These are phyloP conservation scores for Anisogramma anomala DNA, from an alignment of 2,329 filamentous ascomycete species.

Conservation along the genomic window DNA sequence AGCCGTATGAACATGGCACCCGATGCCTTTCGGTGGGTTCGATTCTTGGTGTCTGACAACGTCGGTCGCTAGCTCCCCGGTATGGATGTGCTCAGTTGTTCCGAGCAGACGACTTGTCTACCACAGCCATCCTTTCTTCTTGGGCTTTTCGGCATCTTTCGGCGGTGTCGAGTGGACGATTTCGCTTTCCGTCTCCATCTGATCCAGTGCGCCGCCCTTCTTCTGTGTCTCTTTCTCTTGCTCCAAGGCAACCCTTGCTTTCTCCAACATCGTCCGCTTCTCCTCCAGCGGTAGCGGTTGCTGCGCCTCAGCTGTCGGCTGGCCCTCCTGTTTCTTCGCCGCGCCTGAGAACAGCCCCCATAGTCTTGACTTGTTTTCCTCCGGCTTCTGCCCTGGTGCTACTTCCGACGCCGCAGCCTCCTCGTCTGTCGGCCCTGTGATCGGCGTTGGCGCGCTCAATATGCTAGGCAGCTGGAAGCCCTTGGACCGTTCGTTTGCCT, in stretches of 20 bases:
- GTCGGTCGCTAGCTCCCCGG: background rate
- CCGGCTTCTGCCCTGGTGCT: conserved; percentile 18
- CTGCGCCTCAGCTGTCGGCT: conserved; percentile 18
- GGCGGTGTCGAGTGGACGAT: conserved; percentile 16
- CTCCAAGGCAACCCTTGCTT: conserved; percentile 35
- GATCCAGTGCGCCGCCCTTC: conserved; percentile 39
- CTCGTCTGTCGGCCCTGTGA: conserved; percentile 5
- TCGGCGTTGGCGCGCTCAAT: conserved; percentile 30
- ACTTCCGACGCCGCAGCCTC: conserved; percentile 17
- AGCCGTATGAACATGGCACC: background rate
- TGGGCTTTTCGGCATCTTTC: conserved; percentile 17
- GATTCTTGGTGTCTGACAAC: background rate
- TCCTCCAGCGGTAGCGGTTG: conserved; percentile 24
- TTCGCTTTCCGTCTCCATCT: conserved; percentile 30
- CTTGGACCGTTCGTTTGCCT: conserved; percentile 37
- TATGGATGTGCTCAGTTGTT: background rate
- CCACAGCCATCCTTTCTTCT: conserved; percentile 40
- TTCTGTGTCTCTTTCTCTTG: conserved; percentile 40
- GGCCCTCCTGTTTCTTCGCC: conserved; percentile 1
- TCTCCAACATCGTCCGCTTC: conserved; percentile 23
- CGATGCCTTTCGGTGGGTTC: background rate
- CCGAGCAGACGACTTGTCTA: conserved; percentile 9
- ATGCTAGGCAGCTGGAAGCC: conserved; percentile 40
- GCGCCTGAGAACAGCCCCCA: conserved; percentile 22
- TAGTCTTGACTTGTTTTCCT: conserved; percentile 15